Percentiles rank a stretch among this genome's conserved stretches.
Evolutionary conservation across 2,329 filamentous ascomycete genomes (phyloP).

Genomic region (Aspergillus spinulosporus): DNA sequence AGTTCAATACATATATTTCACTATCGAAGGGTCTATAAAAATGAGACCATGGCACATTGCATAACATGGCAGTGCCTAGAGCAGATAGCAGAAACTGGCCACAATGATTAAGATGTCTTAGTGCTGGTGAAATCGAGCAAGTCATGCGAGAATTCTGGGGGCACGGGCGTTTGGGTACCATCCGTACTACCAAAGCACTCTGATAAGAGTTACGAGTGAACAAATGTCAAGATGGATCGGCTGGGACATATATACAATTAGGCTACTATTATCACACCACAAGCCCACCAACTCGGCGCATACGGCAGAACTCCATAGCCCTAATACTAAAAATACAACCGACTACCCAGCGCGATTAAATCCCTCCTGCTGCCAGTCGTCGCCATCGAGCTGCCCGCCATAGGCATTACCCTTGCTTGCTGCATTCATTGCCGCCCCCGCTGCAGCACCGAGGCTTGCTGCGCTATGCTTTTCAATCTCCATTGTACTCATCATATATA

Average conservation of each 20-base stretch:
- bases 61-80: too few relatives aligned
- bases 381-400: conserved; percentile 42
- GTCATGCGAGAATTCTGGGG: too few relatives aligned
- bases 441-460: conserved; percentile 49
- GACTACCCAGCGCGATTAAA: conserved; percentile 43
- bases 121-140: too few relatives aligned
- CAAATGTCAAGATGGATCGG: too few relatives aligned
- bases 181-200: too few relatives aligned
- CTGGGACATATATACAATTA: neutral
- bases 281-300: neutral
- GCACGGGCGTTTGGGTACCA: too few relatives aligned
- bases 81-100: too few relatives aligned
- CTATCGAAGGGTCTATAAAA: too few relatives aligned
- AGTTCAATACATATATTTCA: too few relatives aligned
- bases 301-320: neutral
- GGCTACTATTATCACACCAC: neutral
- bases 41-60: too few relatives aligned
- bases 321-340: conserved; percentile 9
- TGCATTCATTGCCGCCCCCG: conserved; percentile 39
- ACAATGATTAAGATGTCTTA: too few relatives aligned
- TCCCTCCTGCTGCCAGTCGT: conserved; percentile 65
- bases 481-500: conserved; percentile 77
- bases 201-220: too few relatives aligned
- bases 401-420: conserved; percentile 24
- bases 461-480: conserved; percentile 65